Evolutionary conservation across 306 rosid species (phyloP), one percentile per base, ranked within the genome.

Genomic region (Macrotyloma uniflorum): DNA sequence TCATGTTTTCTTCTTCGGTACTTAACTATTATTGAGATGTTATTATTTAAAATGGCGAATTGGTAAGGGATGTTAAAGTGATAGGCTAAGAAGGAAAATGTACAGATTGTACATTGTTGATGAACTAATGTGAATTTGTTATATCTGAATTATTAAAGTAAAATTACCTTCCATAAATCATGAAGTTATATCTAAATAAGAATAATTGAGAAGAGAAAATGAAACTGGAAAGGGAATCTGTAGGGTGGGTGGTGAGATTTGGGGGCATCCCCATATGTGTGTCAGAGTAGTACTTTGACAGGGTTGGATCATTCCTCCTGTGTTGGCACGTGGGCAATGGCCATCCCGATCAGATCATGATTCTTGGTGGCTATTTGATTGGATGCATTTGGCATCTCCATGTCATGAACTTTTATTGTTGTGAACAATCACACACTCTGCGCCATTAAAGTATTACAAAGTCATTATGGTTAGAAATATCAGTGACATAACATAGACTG

Each of bases 301-400:
- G 65, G 33, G 4, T 72, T 54, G 71, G 86, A 77, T 78, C 67
- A 77, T 77, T 71, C 69, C 30, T 77, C 55, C 63, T 83, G 30
- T 36, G 75, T 33, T 65, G 55, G 71, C 83, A 83, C 75, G 79
- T 82, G 85, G 74, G 74, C 42, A 51, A 61, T 82, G 74, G 43
- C 69, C 62, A 62, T 51, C 64, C 72, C 65, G 45, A 82, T 82
- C 82, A 70, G 72, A 72, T 72, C 80, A 59, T 83, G 68, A 54
- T 62, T 63, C 74, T 51, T 74, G 20, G 5, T 23, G 59, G 78
- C 51, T 70, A n/a, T 71, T 72, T 9, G 75, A 62, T 63, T 71
- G 38, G 65, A 72, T 72, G 50, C 76, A 55, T 72, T 83, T 78
- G 80, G 72, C 72, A 83, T 78, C 76, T 77, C 54, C 83, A 72